A percentile compares a stretch with the other conserved stretches of the same genome.
Conservation (phyloP, 2,329 filamentous ascomycete genomes). For the Ceratocystis papillata region DNA sequence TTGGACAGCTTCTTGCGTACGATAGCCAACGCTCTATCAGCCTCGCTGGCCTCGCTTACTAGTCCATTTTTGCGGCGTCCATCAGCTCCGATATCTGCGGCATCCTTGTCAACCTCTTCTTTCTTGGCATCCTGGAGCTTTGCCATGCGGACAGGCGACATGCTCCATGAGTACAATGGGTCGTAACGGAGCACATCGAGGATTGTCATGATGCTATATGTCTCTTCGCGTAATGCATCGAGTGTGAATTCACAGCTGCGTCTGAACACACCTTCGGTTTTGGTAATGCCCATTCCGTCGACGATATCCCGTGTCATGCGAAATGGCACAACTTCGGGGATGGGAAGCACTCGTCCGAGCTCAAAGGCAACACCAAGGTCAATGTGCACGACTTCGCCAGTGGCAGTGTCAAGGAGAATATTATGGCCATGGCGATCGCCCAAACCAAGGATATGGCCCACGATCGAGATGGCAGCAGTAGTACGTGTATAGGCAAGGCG, state of each 20-base stretch:
- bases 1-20: slow-evolving; percentile 95
- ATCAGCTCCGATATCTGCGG: slow-evolving; percentile 21
- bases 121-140: slow-evolving; percentile 45
- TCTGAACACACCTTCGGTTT: slow-evolving; percentile 90
- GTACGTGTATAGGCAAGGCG: slow-evolving; percentile 85
- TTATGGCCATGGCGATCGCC: slow-evolving; percentile 96
- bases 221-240: slow-evolving; percentile 86
- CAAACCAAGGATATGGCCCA: slow-evolving; percentile 83
- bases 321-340: slow-evolving; percentile 94
- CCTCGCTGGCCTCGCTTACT: slow-evolving; percentile 56
- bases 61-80: slow-evolving; percentile 20
- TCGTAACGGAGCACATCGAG: slow-evolving; percentile 97
- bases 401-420: slow-evolving; percentile 80
- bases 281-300: slow-evolving; percentile 92
- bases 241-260: slow-evolving; percentile 98
- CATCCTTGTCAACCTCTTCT: slow-evolving; percentile 30
- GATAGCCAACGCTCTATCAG: slow-evolving; percentile 80
- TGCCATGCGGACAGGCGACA: slow-evolving; percentile 58
- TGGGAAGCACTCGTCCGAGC: slow-evolving; percentile 83
- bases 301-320: slow-evolving; percentile 87
- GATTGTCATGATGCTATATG: slow-evolving; percentile 96
- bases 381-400: slow-evolving; percentile 91
- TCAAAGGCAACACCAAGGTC: slow-evolving; percentile 96
- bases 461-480: slow-evolving; percentile 88
- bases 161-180: slow-evolving; percentile 89